Conservation (phyloP, 768 basidiomycete genomes). For the Lactarius pseudohatsudake region DNA sequence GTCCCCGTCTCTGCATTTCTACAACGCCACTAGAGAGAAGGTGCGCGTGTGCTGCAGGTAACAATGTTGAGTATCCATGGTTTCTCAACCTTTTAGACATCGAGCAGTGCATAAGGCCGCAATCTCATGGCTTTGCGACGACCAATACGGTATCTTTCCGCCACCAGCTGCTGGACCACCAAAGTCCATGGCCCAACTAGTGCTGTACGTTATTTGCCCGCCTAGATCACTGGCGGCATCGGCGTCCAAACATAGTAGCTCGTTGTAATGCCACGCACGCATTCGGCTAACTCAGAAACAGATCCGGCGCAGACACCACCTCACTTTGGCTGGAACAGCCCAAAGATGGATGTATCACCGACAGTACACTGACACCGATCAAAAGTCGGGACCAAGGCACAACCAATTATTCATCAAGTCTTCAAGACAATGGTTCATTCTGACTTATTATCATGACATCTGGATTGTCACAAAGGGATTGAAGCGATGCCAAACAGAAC, state of each 20-base stretch:
- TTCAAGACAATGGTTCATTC: neutral
- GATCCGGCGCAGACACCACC: neutral
- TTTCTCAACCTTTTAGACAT: too few species aligned
- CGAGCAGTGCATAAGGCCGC: too few species aligned
- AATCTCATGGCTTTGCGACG: too few species aligned
- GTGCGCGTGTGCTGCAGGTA: too few species aligned
- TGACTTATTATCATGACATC: constrained; percentile 18
- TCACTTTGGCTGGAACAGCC: too few species aligned
- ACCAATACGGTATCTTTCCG: too few species aligned
- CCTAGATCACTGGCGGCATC: neutral
- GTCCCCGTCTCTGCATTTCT: neutral
- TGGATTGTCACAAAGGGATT: constrained; percentile 25
- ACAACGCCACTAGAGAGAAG: neutral
- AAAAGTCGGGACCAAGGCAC: neutral
- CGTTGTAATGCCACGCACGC: neutral
- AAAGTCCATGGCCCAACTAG: neutral
- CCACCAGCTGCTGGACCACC: neutral
- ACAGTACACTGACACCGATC: neutral
- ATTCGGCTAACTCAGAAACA: neutral
- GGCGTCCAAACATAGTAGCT: neutral
- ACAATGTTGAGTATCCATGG: too few species aligned
- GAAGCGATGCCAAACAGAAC: constrained; percentile 24
- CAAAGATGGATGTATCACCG: neutral
- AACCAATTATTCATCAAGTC: neutral
- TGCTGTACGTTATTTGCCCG: neutral